These are phyloP conservation scores for Schwanniomyces pseudopolymorphus DNA, from an alignment of 805 yeast species.

Conservation along the genomic window DNA sequence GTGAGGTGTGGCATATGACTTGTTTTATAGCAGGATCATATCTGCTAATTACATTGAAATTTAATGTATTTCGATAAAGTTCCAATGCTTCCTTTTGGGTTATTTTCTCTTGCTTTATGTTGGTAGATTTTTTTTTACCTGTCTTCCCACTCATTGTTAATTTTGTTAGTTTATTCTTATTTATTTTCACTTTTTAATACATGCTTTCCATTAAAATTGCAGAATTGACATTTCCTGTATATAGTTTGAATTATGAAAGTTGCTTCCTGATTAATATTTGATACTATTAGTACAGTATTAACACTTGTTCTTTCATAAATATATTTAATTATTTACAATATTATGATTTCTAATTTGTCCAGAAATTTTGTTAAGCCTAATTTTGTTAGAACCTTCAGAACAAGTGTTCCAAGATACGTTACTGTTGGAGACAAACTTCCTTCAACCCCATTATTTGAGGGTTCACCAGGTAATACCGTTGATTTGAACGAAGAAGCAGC, in stretches of 20 bases:
- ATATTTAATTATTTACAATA: neutral
- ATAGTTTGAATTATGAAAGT: neutral
- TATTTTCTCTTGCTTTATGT: conserved; percentile 29
- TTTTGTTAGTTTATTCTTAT: neutral
- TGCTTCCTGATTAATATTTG: neutral
- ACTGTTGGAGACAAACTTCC: conserved; percentile 65
- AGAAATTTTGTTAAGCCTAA: conserved; percentile 1
- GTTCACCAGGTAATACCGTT: conserved; percentile 63
- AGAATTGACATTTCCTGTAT: neutral
- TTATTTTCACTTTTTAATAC: neutral
- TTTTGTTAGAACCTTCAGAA: conserved; percentile 17
- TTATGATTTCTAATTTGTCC: neutral
- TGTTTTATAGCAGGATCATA: conserved; percentile 74
- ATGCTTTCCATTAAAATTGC: neutral
- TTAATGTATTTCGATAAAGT: conserved; percentile 64
- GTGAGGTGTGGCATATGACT: conserved; percentile 65
- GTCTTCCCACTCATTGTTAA: conserved; percentile 3
- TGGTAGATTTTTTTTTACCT: neutral
- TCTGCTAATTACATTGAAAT: conserved; percentile 73
- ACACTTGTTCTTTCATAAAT: no score
- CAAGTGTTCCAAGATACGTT: conserved; percentile 26
- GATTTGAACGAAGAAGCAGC: conserved; percentile 50
- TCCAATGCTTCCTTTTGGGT: conserved; percentile 50
- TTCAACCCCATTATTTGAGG: conserved; percentile 52
- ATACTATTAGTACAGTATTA: no score